Evolutionary conservation across 768 basidiomycete species (phyloP).

Genomic region (Leccinum sublutescens): DNA sequence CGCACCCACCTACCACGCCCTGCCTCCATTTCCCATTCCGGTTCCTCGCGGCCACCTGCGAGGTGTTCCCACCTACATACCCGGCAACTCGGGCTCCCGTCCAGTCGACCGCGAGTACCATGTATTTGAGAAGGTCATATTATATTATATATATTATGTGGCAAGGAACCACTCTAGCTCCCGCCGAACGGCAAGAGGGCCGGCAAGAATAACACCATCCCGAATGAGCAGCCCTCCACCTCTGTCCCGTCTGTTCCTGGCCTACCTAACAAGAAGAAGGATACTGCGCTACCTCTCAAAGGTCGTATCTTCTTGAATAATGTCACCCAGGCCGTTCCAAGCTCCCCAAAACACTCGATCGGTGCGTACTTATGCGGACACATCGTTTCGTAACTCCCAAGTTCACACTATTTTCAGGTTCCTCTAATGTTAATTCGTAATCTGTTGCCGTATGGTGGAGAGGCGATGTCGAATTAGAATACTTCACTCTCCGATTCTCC

Average conservation of each 20-base stretch:
- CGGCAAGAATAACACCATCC: constrained; percentile 81
- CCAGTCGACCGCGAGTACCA: constrained; percentile 92
- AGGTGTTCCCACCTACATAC: no score
- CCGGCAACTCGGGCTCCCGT: no score
- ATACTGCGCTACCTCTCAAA: constrained; percentile 82
- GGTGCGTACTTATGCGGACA: constrained; percentile 45
- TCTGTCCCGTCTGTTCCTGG: constrained; percentile 47
- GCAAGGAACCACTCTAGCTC: constrained; percentile 79
- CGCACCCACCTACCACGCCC: no score
- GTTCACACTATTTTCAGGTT: constrained; percentile 34
- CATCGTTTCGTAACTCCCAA: constrained; percentile 1
- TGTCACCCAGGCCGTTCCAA: constrained; percentile 77
- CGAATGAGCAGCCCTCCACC: constrained; percentile 74
- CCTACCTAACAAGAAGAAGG: constrained; percentile 69
- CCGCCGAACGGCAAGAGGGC: constrained; percentile 63
- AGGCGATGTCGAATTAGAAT: constrained; percentile 90
- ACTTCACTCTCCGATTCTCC: constrained; percentile 79
- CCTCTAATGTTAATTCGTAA: constrained; percentile 56
- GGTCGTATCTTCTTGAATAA: constrained; percentile 98
- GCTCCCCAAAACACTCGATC: constrained; percentile 52
- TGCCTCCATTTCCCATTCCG: no score
- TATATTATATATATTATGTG: constrained; percentile 54
- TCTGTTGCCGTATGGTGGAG: constrained; percentile 93
- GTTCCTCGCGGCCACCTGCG: no score
- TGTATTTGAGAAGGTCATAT: constrained; percentile 97